These are phyloP conservation scores for Thalassiosira allenii DNA, from an alignment of 352 stramenopile genomes.

Conservation along the genomic window DNA sequence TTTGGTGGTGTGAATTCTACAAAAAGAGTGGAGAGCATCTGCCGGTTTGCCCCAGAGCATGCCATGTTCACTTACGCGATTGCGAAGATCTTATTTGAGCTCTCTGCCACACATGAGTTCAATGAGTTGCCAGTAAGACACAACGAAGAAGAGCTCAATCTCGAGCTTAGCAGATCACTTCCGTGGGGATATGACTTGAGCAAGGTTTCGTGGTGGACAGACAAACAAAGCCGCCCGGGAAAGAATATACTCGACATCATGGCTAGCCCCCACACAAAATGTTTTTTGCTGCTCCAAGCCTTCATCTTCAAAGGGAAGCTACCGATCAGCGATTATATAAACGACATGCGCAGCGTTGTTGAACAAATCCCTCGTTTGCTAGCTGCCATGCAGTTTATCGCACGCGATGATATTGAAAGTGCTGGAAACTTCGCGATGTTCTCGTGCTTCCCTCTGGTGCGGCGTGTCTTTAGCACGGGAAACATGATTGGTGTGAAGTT, in stretches of 20 bases:
- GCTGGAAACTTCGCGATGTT: slow-evolving; percentile 79
- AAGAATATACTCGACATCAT: slow-evolving; percentile 76
- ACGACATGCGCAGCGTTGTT: slow-evolving; percentile 95
- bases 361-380: slow-evolving; percentile 96
- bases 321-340: slow-evolving; percentile 98
- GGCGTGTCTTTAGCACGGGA: slow-evolving; percentile 70
- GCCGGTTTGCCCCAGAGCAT: slow-evolving; percentile 36
- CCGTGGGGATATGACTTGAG: slow-evolving; percentile 80
- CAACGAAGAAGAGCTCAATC: slow-evolving; percentile 96
- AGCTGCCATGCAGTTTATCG: slow-evolving; percentile 88
- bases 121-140: slow-evolving; percentile 96
- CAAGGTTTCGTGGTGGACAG: slow-evolving; percentile 59
- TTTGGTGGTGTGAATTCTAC: slow-evolving; percentile 23
- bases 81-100: slow-evolving; percentile 76
- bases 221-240: slow-evolving; percentile 36
- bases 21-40: slow-evolving; percentile 37
- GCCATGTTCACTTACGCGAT: slow-evolving; percentile 49
- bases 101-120: slow-evolving; percentile 90
- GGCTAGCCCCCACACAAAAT: slow-evolving; percentile 81
- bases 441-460: slow-evolving; percentile 66
- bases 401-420: slow-evolving; percentile 57
- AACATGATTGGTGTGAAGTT: slow-evolving; percentile 30
- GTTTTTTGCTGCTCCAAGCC: slow-evolving; percentile 93
- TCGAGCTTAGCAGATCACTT: slow-evolving; percentile 85
- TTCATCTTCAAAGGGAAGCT: slow-evolving; percentile 91